phyloP scores from a whole-genome alignment of 2,329 filamentous ascomycete species.

The Beauveria sp. region DNA sequence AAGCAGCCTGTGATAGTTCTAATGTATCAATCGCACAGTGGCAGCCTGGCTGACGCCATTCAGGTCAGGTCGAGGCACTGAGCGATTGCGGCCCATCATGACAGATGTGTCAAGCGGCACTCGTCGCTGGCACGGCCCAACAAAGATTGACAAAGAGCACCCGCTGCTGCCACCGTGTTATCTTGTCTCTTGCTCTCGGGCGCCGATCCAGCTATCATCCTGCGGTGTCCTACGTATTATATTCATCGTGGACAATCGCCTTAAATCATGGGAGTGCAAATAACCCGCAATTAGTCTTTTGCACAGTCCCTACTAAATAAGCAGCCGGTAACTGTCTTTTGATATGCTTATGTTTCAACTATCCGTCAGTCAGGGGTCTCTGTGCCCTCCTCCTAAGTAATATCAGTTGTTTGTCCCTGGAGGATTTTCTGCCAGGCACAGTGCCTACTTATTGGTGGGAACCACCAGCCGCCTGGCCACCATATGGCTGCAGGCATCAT shows the following conservation, averaged over 20 bases:
- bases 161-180: not conserved
- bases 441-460: not conserved
- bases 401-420: not conserved
- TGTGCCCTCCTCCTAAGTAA: not conserved
- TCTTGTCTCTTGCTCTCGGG: not conserved
- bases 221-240: not conserved
- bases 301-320: too few relatives aligned
- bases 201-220: not conserved
- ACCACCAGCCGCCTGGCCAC: not conserved
- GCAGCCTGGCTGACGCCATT: constrained; percentile 2
- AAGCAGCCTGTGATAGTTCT: not conserved
- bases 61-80: constrained; percentile 1
- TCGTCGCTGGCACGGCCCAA: not conserved
- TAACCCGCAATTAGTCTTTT: too few relatives aligned
- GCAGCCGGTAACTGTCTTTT: too few relatives aligned
- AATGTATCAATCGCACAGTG: constrained; percentile 3
- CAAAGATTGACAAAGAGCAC: not conserved
- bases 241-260: not conserved
- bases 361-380: not conserved
- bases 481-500: not conserved
- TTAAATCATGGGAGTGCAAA: too few relatives aligned
- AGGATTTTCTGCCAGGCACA: not conserved
- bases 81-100: constrained; percentile 3
- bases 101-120: not conserved
- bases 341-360: not conserved